Conservation (phyloP, 2,329 filamentous ascomycete genomes). For the Intubia oerlemansii region DNA sequence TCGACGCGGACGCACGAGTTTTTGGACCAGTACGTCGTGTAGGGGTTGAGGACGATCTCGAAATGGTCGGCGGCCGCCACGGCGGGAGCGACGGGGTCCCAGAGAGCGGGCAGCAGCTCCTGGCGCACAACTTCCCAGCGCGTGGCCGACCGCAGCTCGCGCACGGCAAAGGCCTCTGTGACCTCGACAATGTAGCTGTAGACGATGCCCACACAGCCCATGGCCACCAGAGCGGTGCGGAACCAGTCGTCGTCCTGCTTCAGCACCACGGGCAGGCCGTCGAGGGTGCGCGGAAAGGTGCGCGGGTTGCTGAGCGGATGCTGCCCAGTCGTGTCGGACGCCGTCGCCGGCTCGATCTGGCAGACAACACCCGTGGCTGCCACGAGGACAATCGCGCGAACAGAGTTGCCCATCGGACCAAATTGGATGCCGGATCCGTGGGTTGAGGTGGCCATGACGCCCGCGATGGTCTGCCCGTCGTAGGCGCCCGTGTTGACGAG, state of each 20-base stretch:
- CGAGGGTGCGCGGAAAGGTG: conserved; percentile 7
- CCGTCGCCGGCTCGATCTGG: conserved; percentile 10
- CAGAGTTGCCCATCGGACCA: conserved; percentile 8
- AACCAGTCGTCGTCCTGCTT: conserved; percentile 11
- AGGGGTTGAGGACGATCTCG: conserved; percentile 11
- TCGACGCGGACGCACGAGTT: conserved; percentile 8
- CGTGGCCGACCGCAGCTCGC: conserved; percentile 8
- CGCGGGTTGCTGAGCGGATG: conserved; percentile 8
- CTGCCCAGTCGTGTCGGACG: conserved; percentile 1
- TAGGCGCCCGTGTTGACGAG: conserved; percentile 11
- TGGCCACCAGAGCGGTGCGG: conserved; percentile 8
- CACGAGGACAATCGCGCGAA: conserved; percentile 10
- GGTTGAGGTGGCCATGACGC: conserved; percentile 10
- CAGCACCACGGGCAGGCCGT: conserved; percentile 7
- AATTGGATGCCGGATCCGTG: conserved; percentile 10
- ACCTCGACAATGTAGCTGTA: conserved; percentile 11
- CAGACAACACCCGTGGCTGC: conserved; percentile 8
- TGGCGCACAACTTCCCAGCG: conserved; percentile 9
- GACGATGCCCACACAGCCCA: conserved; percentile 11
- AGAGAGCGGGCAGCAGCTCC: conserved; percentile 8
- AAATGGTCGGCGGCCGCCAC: conserved; percentile 9
- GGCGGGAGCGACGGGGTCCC: conserved; percentile 6
- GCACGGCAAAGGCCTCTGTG: conserved; percentile 7
- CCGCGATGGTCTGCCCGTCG: conserved; percentile 10
- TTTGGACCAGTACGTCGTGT: conserved; percentile 5